Evolutionary conservation across 768 basidiomycete species (phyloP).

Genomic region (Cyathus striatus): DNA sequence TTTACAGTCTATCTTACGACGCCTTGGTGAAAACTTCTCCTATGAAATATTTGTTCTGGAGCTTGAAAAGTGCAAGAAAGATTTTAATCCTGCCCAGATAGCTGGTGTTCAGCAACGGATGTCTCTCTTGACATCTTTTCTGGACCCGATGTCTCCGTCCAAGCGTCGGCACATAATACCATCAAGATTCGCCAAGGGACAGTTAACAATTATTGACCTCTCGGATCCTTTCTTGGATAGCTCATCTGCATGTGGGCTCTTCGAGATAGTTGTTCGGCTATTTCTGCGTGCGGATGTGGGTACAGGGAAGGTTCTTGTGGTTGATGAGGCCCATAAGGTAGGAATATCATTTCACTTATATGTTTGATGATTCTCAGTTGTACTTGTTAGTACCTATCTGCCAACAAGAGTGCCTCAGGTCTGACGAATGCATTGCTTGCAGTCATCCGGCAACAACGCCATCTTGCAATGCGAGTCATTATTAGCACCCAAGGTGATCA

Average conservation of each 20-base stretch:
- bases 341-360: slow-evolving; percentile 2
- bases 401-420: slow-evolving; percentile 37
- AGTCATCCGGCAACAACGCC: slow-evolving; percentile 65
- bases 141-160: slow-evolving; percentile 22
- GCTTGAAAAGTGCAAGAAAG: slow-evolving; percentile 39
- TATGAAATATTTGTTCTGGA: slow-evolving; percentile 43
- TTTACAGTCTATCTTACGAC: slow-evolving; percentile 50
- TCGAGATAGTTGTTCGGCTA: slow-evolving; percentile 62
- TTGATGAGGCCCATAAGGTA: slow-evolving; percentile 77
- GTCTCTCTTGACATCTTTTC: slow-evolving; percentile 53
- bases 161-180: slow-evolving; percentile 3
- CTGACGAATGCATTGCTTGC: slow-evolving; percentile 54
- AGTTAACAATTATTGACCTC: slow-evolving; percentile 63
- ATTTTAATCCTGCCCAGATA: slow-evolving; percentile 54
- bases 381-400: slow-evolving; percentile 51
- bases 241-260: slow-evolving; percentile 60
- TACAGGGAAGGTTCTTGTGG: slow-evolving; percentile 64
- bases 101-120: slow-evolving; percentile 59
- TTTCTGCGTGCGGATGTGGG: slow-evolving; percentile 57
- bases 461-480: slow-evolving; percentile 66
- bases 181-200: slow-evolving; percentile 54
- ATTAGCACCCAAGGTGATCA: slow-evolving; percentile 66
- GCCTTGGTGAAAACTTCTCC: slow-evolving; percentile 55
- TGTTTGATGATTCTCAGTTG: slow-evolving; percentile 2
- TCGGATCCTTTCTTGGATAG: slow-evolving; percentile 73